Evolutionary conservation across 108 stramenopile species (phyloP), one percentile per base, ranked within the genome.

Genomic region (Cyclotella baltica): DNA sequence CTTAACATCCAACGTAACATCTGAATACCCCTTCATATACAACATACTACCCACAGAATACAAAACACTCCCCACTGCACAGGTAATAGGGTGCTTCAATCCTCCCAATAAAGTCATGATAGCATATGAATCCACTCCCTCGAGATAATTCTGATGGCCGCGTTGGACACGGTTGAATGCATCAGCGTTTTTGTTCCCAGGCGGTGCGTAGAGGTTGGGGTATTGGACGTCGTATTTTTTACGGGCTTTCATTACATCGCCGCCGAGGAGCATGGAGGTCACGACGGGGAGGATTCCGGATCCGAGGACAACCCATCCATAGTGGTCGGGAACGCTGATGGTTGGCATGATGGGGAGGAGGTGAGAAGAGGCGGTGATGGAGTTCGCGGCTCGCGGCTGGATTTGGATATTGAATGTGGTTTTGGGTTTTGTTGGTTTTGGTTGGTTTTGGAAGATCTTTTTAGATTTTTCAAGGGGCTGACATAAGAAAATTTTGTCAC

Each of bases 161-260:
- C 93, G 93, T 80, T 97, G 96, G 29, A 97, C 86, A 63, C 94
- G 89, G 65, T 97, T 95, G 89, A 97, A 95, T 22, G 84, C 87
- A 58, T 93, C 87, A n/a, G 96, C 96, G 3, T 91, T 51, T 73
- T 95, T 86, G 79, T 93, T 68, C 36, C 92, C 91, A 8, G 93
- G 91, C 3, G 76, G 75, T 13, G 90, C 96, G 64, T 97, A 97
- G 33, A 91, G 64, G 58, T 95, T 95, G n/a, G 96, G 96, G 68
- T 92, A 93, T 22, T 75, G 67, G 28, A 94, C 88, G 43, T 92
- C 63, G 67, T 35, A 83, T 43, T 89, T 28, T 22, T 83, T 76
- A 65, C 93, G 88, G 1, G 88, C 93, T 33, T 61, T 62, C 93
- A 94, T 94, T n/a, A 94, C 90, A 16, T 53, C 13, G 5, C 87